phyloP scores from a whole-genome alignment of 371 early-diverging fungal species.

The Syncephalastrum monosporum region DNA sequence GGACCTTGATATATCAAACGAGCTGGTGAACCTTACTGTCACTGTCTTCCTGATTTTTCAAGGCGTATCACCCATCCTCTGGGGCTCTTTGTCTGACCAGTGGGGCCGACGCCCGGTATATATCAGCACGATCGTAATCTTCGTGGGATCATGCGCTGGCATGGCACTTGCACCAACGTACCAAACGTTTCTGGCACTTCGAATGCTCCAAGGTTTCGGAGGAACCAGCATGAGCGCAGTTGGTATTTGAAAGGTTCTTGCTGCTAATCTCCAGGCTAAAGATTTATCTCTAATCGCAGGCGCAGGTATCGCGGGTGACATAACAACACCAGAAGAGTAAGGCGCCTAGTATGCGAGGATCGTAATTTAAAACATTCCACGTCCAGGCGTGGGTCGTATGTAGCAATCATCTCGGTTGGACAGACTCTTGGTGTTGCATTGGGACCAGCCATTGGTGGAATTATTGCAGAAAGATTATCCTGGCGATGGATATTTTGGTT shows the following conservation, averaged over 20 bases:
- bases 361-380: too few relatives aligned
- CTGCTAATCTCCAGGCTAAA: too few relatives aligned
- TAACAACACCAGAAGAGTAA: not conserved
- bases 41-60: conserved; percentile 11
- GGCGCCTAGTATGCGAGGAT: too few relatives aligned
- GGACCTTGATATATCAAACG: conserved; percentile 4
- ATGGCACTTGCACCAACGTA: not conserved
- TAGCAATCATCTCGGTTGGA: not conserved
- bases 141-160: not conserved
- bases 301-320: not conserved
- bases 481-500: conserved; percentile 5
- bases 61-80: conserved; percentile 11
- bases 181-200: not conserved
- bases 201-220: not conserved
- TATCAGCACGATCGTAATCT: not conserved
- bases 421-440: not conserved
- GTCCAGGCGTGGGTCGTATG: not conserved
- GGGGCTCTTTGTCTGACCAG: conserved; percentile 14
- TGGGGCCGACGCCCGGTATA: conserved; percentile 15
- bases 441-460: not conserved
- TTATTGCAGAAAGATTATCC: not conserved
- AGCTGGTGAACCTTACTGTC: conserved; percentile 7
- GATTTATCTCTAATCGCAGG: not conserved
- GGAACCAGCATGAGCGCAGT: not conserved
- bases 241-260: not conserved